These are phyloP conservation scores for Lentithecium fluviatile DNA, from an alignment of 495 filamentous ascomycete genomes.

Conservation along the genomic window DNA sequence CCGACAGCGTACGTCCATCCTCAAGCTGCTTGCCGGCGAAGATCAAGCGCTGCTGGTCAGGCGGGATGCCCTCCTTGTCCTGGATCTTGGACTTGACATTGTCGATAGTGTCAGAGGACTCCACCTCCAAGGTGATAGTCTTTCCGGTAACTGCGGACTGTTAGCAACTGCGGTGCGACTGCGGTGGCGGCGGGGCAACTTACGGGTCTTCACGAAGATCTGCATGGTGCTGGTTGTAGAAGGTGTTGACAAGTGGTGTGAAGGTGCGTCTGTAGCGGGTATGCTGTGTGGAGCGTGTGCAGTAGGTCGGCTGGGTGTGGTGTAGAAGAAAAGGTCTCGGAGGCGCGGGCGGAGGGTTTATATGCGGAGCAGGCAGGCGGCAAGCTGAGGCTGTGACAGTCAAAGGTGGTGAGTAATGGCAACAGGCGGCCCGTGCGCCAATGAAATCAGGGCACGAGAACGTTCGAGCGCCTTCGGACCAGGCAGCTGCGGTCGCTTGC, in stretches of 20 bases:
- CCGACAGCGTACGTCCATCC: conserved; percentile 91
- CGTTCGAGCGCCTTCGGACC: conserved; percentile 30
- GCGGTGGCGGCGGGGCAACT: conserved; percentile 49
- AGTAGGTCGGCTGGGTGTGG: too few relatives aligned
- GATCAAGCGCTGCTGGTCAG: conserved; percentile 97
- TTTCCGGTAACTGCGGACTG: conserved; percentile 74
- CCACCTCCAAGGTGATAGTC: conserved; percentile 99
- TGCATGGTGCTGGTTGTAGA: conserved; percentile 63
- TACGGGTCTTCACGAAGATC: conserved; percentile 97
- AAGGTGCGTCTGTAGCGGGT: background rate
- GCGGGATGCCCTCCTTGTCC: conserved; percentile 98
- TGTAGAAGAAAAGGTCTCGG: conserved; percentile 13
- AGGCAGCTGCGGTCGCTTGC: background rate
- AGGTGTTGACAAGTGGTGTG: background rate
- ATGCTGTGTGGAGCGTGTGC: too few relatives aligned
- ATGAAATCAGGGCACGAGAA: conserved; percentile 26
- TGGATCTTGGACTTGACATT: conserved; percentile 99
- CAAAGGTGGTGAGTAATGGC: conserved; percentile 15
- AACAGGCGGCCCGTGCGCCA: conserved; percentile 16
- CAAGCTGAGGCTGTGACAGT: conserved; percentile 26
- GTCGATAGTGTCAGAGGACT: conserved; percentile 97
- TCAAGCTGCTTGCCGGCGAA: conserved; percentile 98
- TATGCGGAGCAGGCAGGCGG: conserved; percentile 25
- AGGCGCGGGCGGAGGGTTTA: conserved; percentile 20
- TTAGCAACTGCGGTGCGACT: conserved; percentile 28